Evolutionary conservation across 2,329 filamentous ascomycete genomes (phyloP), one percentile per base, ranked within the genome.

Genomic region (Scolecobasidium constrictum): DNA sequence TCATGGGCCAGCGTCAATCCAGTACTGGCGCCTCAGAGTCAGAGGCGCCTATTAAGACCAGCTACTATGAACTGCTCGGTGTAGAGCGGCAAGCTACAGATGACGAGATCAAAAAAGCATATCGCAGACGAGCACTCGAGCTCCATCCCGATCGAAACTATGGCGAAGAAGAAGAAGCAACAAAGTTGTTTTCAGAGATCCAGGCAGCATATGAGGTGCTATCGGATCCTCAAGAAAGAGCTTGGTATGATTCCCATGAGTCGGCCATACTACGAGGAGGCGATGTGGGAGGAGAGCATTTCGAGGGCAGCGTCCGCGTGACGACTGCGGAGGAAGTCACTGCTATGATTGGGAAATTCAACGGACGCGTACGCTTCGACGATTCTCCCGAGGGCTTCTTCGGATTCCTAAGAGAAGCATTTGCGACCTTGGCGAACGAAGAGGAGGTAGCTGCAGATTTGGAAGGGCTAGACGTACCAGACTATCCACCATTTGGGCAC

Each of bases 171-270:
- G 86, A 93, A 54, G 75, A 78, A 49, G 81, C 90, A 2, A 98
- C 92, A 2, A 75, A 71, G 50, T 78, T 81, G 41, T 98, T 98
- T 58, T 87, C 92, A 39, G 87, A 95, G 57, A 73, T 96, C 20
- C 90, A 95, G 60, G 75, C 87, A 26, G 92, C 92, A 37, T 94
- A 98, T 59, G 86, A 96, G 60, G 78, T 98, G n/a, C 75, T 98
- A 1, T 94, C 88, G 2, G 92, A 98, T 59, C 80, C 87, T 9
- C 90, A 98, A 59, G 92, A 98, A 61, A 78, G 92, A 52, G 83
- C 88, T 22, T 98, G 92, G 92, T 98, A 98, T 65, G 90, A 98
- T 63, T 87, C 87, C 3, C 92, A 98, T 58, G 81, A 86, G 47
- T 81, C 87, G 52, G 79, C 83, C 40, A 93, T 96, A 48, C 66